Base-by-base conservation (phyloP, 129 eudicot species). In the Flaveria robusta region DNA sequence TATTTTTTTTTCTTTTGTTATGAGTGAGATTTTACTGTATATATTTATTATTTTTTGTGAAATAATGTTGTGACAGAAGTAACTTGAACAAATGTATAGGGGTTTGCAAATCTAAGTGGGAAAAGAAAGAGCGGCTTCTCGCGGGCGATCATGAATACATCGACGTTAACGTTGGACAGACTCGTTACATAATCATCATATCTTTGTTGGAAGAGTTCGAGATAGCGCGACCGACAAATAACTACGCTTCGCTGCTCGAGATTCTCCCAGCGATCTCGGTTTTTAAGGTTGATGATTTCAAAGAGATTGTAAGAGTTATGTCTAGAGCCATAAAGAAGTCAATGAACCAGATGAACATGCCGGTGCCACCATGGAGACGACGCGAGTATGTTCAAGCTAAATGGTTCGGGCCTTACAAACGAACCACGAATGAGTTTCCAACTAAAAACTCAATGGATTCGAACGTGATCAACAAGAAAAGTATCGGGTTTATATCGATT, bases 101-200 rank as follows among this genome's bases (percentile, higher is more conserved):
- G 34, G 81, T 94, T 11, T 94, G 97, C 99, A 94, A 91, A 90
- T 94, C 96, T 4, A 85, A 86, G 77, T 94, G 99, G 99, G 96
- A 89, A 68, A 91, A 84, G 81, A 83, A 62, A 15, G 90, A 89
- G 6, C 70, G 78, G 23, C 71, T 64, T 62, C 86, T 84, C 4
- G 72, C 96, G 0, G 99, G 99, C 5, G 66, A 78, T 59, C 84
- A 91, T 71, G 93, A 94, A 68, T 94, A 91, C 79, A 56, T 94
- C 5, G 99, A 94, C 64, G 80, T 94, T 1, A 88, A 74, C 2
- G 60, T 78, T 1, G 70, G 39, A 0, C 83, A 83, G 39, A 71
- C 41, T 39, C 89, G 97, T 22, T 91, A 87, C 86, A 81, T 91
- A 15, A 26, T 94, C 12, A 86, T 84, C 23, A 51, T 86, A 37